A percentile compares a stretch with the other conserved stretches of the same genome.
phyloP scores from a whole-genome alignment of 2,329 filamentous ascomycete genomes.

The Colletotrichum sp. region DNA sequence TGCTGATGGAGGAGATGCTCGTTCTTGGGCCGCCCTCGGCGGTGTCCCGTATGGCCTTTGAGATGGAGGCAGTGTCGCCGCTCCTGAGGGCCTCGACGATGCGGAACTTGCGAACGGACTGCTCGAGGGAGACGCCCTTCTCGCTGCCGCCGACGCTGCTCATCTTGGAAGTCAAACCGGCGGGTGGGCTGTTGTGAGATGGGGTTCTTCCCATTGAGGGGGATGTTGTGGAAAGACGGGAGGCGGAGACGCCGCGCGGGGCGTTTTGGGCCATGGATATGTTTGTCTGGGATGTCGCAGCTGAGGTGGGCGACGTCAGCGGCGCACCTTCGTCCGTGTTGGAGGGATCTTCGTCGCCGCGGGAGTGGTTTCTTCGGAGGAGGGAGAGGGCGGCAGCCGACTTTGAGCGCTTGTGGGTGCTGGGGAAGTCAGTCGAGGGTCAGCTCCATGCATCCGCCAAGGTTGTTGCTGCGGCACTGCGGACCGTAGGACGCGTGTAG shows the following conservation, averaged over 20 bases:
- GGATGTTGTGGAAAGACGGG: slow-evolving; percentile 50
- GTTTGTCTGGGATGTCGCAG: slow-evolving; percentile 32
- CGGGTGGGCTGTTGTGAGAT: slow-evolving; percentile 33
- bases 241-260: slow-evolving; percentile 44
- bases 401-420: slow-evolving; percentile 58
- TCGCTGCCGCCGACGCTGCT: slow-evolving; percentile 30
- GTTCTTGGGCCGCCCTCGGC: slow-evolving; percentile 54
- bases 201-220: slow-evolving; percentile 44
- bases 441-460: background rate
- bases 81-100: slow-evolving; percentile 91
- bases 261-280: slow-evolving; percentile 40
- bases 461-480: background rate
- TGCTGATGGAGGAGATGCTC: slow-evolving; percentile 60
- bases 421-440: slow-evolving; percentile 23
- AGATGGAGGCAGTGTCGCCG: slow-evolving; percentile 89
- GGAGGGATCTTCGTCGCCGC: slow-evolving; percentile 56
- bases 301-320: slow-evolving; percentile 32
- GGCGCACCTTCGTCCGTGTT: slow-evolving; percentile 52
- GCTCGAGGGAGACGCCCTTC: slow-evolving; percentile 72
- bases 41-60: slow-evolving; percentile 78
- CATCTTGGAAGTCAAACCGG: slow-evolving; percentile 17
- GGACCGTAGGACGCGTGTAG: background rate
- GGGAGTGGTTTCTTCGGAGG: slow-evolving; percentile 55
- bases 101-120: slow-evolving; percentile 92
- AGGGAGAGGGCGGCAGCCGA: slow-evolving; percentile 56